Evolutionary conservation across 2,329 filamentous ascomycete genomes (phyloP), one percentile per base, ranked within the genome.

Genomic region (Epichloe typhina): DNA sequence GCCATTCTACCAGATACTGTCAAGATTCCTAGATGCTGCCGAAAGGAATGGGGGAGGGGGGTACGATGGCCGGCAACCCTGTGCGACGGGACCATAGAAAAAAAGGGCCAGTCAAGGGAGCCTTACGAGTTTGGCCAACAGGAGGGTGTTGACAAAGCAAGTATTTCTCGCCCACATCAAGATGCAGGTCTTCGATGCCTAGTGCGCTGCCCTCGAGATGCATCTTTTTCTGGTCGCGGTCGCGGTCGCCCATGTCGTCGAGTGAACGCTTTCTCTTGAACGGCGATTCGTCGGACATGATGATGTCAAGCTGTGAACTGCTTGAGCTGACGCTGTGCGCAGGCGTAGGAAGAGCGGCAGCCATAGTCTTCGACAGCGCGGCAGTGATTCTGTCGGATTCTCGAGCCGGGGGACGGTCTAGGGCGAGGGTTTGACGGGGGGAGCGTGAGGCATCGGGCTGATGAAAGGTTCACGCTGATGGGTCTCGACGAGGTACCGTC

Each of bases 121-220:
- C 67, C 79, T 82, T 82, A 83, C 79, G 73, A 71, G 72, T 79
- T 73, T 74, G 47, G 39, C 39, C 39, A 37, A 11, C 47, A 17
- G 46, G n/a, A 21, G 31, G 31, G 13, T 43, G 9, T 23, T 42
- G 77, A 73, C 79, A 78, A 69, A 84, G 72, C 61, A 82, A 74
- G 68, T 83, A 83, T 69, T 82, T 83, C 62, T 75, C 70, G 67
- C 80, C 80, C 55, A 84, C 79, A 72, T 84, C 78, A 61, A 79
- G 66, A 63, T 83, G 80, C 59, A 84, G 72, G 67, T 81, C 76
- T 60, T 82, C 74, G 66, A 83, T 81, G 68, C 75, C 76, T 57
- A 77, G 69, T 67, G 72, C 76, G 69, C 75, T 72, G 64, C 76
- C 73, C 69, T 82, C 79, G 67, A 79, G 67, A 58, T 82, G 75